These are phyloP conservation scores for Metrosideros polymorpha DNA, from an alignment of 441 rosid genomes.

Conservation along the genomic window DNA sequence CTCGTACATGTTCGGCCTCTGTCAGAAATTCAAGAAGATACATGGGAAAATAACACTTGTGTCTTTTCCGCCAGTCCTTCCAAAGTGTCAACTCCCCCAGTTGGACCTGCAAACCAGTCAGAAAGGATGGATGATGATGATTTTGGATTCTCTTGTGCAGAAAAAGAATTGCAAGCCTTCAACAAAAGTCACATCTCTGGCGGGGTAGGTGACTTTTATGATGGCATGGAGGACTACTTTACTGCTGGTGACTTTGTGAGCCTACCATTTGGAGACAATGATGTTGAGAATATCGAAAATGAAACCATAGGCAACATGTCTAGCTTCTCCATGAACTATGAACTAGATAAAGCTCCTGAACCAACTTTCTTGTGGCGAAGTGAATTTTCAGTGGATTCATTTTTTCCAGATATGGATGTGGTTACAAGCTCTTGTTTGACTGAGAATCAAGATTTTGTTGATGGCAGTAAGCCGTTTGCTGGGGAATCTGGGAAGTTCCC, in stretches of 20 bases:
- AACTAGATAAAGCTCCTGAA: conserved; percentile 40
- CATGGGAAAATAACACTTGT: background rate
- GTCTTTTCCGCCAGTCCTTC: conserved; percentile 2
- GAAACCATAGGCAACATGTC: conserved; percentile 5
- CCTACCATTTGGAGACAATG: conserved; percentile 9
- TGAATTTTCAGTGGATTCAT: conserved; percentile 3
- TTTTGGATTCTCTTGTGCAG: conserved; percentile 24
- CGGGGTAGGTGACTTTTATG: conserved; percentile 10
- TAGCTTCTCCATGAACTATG: conserved; percentile 27
- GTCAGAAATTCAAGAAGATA: conserved; percentile 9
- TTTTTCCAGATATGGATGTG: conserved; percentile 1
- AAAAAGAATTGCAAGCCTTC: conserved; percentile 24
- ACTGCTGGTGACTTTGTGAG: conserved; percentile 2
- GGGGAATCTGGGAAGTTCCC: background rate
- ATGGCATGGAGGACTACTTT: conserved; percentile 4
- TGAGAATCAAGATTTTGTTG: background rate
- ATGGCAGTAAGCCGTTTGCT: conserved; percentile 11
- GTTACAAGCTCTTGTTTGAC: conserved; percentile 1
- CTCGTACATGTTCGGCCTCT: conserved; percentile 8
- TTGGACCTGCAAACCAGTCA: conserved; percentile 3
- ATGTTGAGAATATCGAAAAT: background rate
- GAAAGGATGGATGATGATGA: conserved; percentile 27
- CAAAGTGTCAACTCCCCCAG: conserved; percentile 12
- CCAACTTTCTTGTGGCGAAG: conserved; percentile 11
- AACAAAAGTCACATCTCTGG: conserved; percentile 3